These are phyloP conservation scores for Spinacia oleracea DNA, from an alignment of 179 eudicot species.

Conservation along the genomic window DNA sequence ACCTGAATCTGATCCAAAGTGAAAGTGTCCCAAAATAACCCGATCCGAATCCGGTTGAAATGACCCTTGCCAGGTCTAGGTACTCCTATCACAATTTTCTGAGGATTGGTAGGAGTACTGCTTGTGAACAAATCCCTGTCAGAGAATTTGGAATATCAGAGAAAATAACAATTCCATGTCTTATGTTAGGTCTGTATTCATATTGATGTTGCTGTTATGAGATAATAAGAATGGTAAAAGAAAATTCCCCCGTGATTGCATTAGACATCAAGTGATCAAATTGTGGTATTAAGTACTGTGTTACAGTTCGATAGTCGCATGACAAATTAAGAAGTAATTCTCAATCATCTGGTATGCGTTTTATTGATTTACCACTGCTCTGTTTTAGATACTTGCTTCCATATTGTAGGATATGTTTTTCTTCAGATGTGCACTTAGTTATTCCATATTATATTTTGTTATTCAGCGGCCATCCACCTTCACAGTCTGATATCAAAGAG, in stretches of 20 bases:
- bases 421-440: neutral
- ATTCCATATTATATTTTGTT: neutral
- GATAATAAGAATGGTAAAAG: too few species aligned
- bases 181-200: neutral
- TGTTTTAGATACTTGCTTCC: neutral
- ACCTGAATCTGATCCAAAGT: too few species aligned
- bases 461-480: conserved; percentile 65
- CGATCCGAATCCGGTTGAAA: too few species aligned
- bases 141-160: neutral
- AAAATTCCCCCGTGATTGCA: neutral
- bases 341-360: neutral
- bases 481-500: conserved; percentile 50
- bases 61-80: too few species aligned
- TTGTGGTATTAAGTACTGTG: neutral
- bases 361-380: neutral
- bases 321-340: neutral
- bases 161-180: neutral
- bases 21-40: too few species aligned
- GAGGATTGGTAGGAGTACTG: neutral
- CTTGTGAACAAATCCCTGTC: neutral
- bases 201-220: neutral
- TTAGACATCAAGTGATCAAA: neutral
- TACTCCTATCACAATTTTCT: neutral
- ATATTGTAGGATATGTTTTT: too few species aligned
- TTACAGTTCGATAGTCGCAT: neutral